phyloP scores from a whole-genome alignment of 2,329 filamentous ascomycete genomes.

The Aureobasidium sp. region DNA sequence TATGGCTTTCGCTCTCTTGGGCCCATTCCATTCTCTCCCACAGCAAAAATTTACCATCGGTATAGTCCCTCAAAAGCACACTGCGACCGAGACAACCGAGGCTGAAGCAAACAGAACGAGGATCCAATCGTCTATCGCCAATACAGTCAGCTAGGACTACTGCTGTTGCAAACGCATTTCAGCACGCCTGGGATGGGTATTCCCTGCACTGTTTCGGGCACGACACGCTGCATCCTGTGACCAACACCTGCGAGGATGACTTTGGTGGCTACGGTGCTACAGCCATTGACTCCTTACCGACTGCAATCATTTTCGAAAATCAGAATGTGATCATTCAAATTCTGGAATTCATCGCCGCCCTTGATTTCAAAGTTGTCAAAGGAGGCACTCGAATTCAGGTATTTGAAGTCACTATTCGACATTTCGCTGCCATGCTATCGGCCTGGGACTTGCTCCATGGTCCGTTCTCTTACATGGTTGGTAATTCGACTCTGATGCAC shows the following conservation, averaged over 20 bases:
- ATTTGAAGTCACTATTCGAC: conserved; percentile 23
- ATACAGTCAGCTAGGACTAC: neutral
- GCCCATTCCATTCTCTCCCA: neutral
- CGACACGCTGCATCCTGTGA: conserved; percentile 27
- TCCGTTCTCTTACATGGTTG: conserved; percentile 19
- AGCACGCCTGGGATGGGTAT: conserved; percentile 31
- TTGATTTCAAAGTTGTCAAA: conserved; percentile 20
- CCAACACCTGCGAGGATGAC: conserved; percentile 24
- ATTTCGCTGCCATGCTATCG: conserved; percentile 24
- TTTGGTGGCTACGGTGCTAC: conserved; percentile 25
- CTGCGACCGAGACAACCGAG: neutral
- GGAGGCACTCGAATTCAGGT: conserved; percentile 20
- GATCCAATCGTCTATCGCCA: neutral
- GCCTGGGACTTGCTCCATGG: conserved; percentile 23
- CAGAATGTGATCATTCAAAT: conserved; percentile 20
- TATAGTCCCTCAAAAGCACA: neutral
- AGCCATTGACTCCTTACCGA: conserved; percentile 22
- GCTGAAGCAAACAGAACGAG: neutral
- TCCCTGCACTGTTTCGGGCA: conserved; percentile 28
- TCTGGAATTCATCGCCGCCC: conserved; percentile 19
- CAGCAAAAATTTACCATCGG: neutral
- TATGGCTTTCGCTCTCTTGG: neutral
- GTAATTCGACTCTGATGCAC: conserved; percentile 15
- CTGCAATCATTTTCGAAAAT: conserved; percentile 23
- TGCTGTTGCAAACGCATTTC: conserved; percentile 20